Evolutionary conservation across 768 basidiomycete genomes (phyloP).

Genomic region (Leccinum ochraceum): DNA sequence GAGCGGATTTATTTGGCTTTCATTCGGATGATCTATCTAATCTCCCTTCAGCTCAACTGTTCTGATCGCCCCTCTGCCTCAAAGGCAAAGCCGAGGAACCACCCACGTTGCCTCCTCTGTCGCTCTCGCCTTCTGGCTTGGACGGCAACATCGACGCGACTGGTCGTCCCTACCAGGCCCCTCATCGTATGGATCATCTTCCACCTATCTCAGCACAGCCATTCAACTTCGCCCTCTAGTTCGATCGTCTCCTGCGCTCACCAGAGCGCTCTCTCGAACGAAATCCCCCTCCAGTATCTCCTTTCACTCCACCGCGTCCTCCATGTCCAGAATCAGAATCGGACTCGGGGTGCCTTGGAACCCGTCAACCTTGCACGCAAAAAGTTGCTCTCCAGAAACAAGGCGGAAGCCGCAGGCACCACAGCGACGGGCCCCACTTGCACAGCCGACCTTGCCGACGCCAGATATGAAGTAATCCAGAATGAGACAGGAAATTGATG

Average conservation of each 20-base stretch:
- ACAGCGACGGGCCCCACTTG: background rate
- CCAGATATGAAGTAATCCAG: slow-evolving; percentile 20
- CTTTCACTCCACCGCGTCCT: slow-evolving; percentile 44
- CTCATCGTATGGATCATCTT: too few species aligned
- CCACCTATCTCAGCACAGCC: too few species aligned
- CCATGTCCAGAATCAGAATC: slow-evolving; percentile 49
- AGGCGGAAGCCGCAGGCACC: slow-evolving; percentile 12
- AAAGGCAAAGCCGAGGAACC: too few species aligned
- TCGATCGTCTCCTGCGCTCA: slow-evolving; percentile 11
- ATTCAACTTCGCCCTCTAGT: background rate
- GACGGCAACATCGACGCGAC: too few species aligned
- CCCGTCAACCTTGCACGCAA: slow-evolving; percentile 58
- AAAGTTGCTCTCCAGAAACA: slow-evolving; percentile 47
- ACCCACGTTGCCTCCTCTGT: too few species aligned
- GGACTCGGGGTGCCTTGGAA: slow-evolving; percentile 43
- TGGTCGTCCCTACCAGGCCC: slow-evolving; percentile 11
- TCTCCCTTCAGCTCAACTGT: too few species aligned
- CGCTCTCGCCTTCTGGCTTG: too few species aligned
- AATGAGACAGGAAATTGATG: slow-evolving; percentile 35
- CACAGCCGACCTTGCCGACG: slow-evolving; percentile 11
- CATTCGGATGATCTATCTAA: too few species aligned
- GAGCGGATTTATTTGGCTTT: slow-evolving; percentile 35
- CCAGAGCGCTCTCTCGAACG: slow-evolving; percentile 28
- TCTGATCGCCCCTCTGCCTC: too few species aligned
- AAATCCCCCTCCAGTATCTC: slow-evolving; percentile 61